Percentiles rank a stretch among this genome's conserved stretches.
phyloP scores from a whole-genome alignment of 176 grass and related monocot genomes.

The Elaeis guineensis region DNA sequence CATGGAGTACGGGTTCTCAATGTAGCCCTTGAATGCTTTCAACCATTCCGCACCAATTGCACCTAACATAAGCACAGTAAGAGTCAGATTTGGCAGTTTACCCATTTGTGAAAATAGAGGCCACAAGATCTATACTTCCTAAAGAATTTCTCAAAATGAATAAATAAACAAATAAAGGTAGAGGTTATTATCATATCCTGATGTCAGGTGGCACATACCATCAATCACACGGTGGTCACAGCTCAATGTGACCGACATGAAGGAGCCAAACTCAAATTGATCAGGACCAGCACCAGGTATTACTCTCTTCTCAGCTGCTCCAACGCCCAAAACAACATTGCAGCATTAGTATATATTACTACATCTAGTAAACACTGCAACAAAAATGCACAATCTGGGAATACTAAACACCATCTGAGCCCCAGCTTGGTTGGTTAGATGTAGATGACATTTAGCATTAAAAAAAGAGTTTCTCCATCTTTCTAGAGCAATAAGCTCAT shows the following conservation, averaged over 20 bases:
- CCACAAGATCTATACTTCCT: too few relatives aligned
- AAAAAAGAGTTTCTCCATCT: too few relatives aligned
- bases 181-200: too few relatives aligned
- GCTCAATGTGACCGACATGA: slow-evolving; percentile 90
- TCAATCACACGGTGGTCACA: slow-evolving; percentile 98
- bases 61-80: slow-evolving; percentile 28
- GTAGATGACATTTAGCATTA: too few relatives aligned
- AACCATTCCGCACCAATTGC: slow-evolving; percentile 88
- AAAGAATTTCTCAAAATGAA: too few relatives aligned
- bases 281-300: slow-evolving; percentile 45
- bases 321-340: background rate
- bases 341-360: background rate
- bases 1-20: slow-evolving; percentile 89
- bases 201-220: slow-evolving; percentile 30
- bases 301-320: slow-evolving; percentile 83
- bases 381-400: too few relatives aligned
- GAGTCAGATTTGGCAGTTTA: slow-evolving; percentile 5
- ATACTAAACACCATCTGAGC: too few relatives aligned
- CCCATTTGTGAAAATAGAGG: background rate
- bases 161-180: too few relatives aligned
- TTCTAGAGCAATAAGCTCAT: too few relatives aligned
- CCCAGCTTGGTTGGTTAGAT: too few relatives aligned
- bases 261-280: slow-evolving; percentile 86
- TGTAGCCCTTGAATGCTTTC: slow-evolving; percentile 86
- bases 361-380: background rate